phyloP scores from a whole-genome alignment of 2,329 filamentous ascomycete genomes.

The Neofusicoccum sp. region DNA sequence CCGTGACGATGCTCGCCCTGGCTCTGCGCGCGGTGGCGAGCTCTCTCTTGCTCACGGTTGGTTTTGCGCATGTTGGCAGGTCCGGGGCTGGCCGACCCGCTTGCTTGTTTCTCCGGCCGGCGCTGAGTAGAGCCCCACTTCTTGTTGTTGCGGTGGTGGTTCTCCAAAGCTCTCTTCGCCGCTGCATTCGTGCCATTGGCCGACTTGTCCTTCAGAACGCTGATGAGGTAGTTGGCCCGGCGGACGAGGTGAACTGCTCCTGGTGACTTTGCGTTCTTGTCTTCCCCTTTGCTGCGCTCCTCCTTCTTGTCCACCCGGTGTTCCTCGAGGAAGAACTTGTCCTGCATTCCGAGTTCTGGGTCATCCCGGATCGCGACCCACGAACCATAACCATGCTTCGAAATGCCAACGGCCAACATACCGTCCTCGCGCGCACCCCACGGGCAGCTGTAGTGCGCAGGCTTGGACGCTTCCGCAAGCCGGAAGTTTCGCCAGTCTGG shows the following conservation, averaged over 20 bases:
- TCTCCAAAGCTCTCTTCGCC: conserved; percentile 80
- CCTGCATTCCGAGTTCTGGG: conserved; percentile 76
- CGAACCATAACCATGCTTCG: conserved; percentile 90
- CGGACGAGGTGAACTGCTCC: conserved; percentile 97
- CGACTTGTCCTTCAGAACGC: conserved; percentile 88
- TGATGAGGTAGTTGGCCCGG: conserved; percentile 90
- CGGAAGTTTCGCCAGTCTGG: conserved; percentile 79
- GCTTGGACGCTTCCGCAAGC: conserved; percentile 87
- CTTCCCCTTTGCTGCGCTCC: conserved; percentile 75
- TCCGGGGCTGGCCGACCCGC: conserved; percentile 71
- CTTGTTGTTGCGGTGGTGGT: conserved; percentile 94
- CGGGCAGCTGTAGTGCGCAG: conserved; percentile 84
- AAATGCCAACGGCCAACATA: conserved; percentile 94
- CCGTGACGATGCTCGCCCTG: conserved; percentile 21
- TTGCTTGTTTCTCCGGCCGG: conserved; percentile 57
- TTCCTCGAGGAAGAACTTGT: conserved; percentile 96
- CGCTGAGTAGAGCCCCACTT: conserved; percentile 63
- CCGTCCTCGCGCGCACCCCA: conserved; percentile 95
- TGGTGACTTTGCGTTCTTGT: conserved; percentile 79
- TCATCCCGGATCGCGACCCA: conserved; percentile 96
- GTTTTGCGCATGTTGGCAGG: conserved; percentile 48
- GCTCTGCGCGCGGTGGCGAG: conserved; percentile 34
- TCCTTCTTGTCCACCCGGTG: conserved; percentile 98
- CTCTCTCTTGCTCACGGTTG: conserved; percentile 41
- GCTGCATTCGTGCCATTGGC: conserved; percentile 64